phyloP scores from a whole-genome alignment of 1,284 basidiomycete genomes.

The Moniliophthora roreri region DNA sequence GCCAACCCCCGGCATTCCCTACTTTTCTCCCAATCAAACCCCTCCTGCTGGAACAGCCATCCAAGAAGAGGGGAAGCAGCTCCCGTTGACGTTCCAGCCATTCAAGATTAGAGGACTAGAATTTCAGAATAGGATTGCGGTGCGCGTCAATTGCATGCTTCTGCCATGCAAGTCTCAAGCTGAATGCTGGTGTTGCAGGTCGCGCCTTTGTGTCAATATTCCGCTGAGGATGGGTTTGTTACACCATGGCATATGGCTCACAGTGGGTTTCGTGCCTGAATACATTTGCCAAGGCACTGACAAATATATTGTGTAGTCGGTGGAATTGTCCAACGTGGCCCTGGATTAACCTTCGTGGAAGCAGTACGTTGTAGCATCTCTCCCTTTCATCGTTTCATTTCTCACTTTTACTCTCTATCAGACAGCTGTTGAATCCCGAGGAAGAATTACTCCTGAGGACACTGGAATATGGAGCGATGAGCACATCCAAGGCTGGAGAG shows the following conservation, averaged over 20 bases:
- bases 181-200: conserved; percentile 28
- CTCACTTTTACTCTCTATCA: not conserved
- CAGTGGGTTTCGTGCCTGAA: conserved; percentile 25
- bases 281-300: not conserved
- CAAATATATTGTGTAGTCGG: conserved; percentile 32
- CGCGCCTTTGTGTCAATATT: conserved; percentile 66
- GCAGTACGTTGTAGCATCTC: conserved; percentile 25
- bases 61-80: conserved; percentile 39
- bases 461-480: conserved; percentile 75
- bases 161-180: not conserved
- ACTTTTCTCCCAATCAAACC: conserved; percentile 54
- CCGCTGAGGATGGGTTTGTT: conserved; percentile 51
- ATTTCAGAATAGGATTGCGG: conserved; percentile 74
- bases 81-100: conserved; percentile 65
- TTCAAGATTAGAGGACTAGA: conserved; percentile 61
- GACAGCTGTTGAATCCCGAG: conserved; percentile 62
- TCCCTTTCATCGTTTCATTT: not conserved
- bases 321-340: conserved; percentile 47
- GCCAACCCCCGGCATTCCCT: conserved; percentile 38
- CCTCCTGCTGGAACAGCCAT: conserved; percentile 50
- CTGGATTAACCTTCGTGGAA: conserved; percentile 57
- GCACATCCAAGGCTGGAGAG: conserved; percentile 67
- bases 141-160: conserved; percentile 27
- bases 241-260: conserved; percentile 42
- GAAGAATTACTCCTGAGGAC: conserved; percentile 49